These are phyloP conservation scores for Moesziomyces parantarcticus DNA, from an alignment of 1,284 basidiomycete species.

Conservation along the genomic window DNA sequence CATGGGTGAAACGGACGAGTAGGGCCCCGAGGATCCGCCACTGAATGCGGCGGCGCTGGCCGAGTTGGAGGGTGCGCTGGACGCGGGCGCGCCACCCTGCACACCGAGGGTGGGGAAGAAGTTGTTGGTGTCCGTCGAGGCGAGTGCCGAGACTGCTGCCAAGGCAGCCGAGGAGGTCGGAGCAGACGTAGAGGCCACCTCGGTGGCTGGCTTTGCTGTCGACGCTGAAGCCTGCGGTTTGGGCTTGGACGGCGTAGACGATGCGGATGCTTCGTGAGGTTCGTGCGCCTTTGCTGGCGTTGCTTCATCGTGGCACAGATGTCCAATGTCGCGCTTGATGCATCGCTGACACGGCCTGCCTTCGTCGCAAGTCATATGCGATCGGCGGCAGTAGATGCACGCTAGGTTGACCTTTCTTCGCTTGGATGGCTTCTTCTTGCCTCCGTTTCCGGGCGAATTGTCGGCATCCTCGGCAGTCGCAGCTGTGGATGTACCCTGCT, in stretches of 20 bases:
- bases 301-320: conserved; percentile 65
- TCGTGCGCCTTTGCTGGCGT: conserved; percentile 33
- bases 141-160: not conserved
- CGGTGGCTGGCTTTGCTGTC: not conserved
- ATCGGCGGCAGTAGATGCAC: conserved; percentile 90
- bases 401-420: conserved; percentile 71
- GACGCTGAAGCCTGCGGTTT: conserved; percentile 2
- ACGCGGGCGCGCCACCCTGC: not conserved
- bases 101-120: conserved; percentile 31
- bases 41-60: conserved; percentile 10
- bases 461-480: conserved; percentile 17
- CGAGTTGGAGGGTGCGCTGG: not conserved
- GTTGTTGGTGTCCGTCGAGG: conserved; percentile 10
- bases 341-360: conserved; percentile 68
- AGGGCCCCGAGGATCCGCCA: conserved; percentile 25
- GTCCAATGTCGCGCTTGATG: conserved; percentile 70
- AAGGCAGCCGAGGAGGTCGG: not conserved
- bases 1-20: conserved; percentile 37
- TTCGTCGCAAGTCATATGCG: conserved; percentile 75
- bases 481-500: conserved; percentile 3
- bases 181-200: not conserved
- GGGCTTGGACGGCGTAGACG: conserved; percentile 2
- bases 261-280: not conserved
- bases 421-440: conserved; percentile 51
- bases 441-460: conserved; percentile 3